Evolutionary conservation across 352 stramenopile species (phyloP).

Genomic region (Phytophthora fragariaefolia): DNA sequence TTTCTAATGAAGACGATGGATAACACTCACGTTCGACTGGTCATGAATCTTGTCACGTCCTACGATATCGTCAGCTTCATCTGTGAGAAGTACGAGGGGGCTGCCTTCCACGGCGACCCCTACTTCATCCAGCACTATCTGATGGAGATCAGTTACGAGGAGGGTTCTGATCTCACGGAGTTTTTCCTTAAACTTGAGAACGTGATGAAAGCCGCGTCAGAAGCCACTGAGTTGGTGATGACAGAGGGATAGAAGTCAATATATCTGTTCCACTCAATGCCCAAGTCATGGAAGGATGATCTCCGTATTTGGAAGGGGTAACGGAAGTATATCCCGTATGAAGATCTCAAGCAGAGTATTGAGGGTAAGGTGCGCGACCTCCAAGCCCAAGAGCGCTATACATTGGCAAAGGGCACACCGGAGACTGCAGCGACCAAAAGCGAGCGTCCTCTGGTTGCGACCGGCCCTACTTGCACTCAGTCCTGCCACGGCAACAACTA

Average conservation of each 20-base stretch:
- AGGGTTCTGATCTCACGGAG: neutral
- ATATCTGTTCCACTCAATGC: slow-evolving; percentile 1
- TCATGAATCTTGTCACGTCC: slow-evolving; percentile 15
- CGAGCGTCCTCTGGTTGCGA: neutral
- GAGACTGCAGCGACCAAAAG: neutral
- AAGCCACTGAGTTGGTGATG: slow-evolving; percentile 2
- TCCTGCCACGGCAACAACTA: neutral
- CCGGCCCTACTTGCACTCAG: neutral
- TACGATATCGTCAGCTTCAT: neutral
- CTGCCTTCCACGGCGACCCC: neutral
- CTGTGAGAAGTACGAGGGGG: neutral
- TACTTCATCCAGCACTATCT: neutral
- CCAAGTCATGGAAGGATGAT: neutral
- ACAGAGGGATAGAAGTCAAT: slow-evolving; percentile 3
- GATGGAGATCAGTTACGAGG: slow-evolving; percentile 2
- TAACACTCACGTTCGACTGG: slow-evolving; percentile 14
- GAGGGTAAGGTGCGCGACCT: neutral
- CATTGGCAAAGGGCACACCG: neutral
- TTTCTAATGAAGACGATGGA: slow-evolving; percentile 35
- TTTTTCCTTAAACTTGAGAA: neutral
- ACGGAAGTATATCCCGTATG: slow-evolving; percentile 2
- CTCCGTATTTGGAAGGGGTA: neutral
- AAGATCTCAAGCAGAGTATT: neutral
- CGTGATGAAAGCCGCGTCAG: neutral
- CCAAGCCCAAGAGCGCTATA: neutral